phyloP scores from a whole-genome alignment of 2,329 filamentous ascomycete genomes.

The Fusarium falciforme region DNA sequence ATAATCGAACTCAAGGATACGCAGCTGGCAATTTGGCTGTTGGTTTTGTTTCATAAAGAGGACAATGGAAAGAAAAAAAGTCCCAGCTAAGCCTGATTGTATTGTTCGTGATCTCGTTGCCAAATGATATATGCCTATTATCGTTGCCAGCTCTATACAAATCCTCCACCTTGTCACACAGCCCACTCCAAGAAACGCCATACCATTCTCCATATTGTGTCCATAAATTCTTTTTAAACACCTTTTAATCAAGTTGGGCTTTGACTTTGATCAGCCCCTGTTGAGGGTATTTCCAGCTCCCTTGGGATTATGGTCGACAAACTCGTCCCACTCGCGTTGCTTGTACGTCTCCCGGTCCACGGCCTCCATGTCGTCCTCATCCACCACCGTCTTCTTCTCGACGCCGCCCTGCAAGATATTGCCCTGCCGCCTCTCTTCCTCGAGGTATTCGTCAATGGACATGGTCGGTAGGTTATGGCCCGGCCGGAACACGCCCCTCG shows the following conservation, averaged over 20 bases:
- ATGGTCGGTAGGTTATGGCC: slow-evolving; percentile 97
- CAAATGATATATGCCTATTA: slow-evolving; percentile 19
- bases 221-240: background rate
- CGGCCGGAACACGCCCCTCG: slow-evolving; percentile 85
- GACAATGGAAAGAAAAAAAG: no score
- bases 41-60: no score
- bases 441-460: slow-evolving; percentile 97
- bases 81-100: background rate
- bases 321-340: slow-evolving; percentile 95
- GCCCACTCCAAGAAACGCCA: slow-evolving; percentile 16
- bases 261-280: slow-evolving; percentile 63
- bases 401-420: slow-evolving; percentile 93
- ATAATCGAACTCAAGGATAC: no score
- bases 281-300: slow-evolving; percentile 87
- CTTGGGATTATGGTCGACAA: slow-evolving; percentile 86
- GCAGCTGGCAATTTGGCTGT: no score
- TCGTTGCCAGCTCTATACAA: slow-evolving; percentile 4
- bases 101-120: slow-evolving; percentile 24
- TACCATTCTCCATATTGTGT: background rate
- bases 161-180: slow-evolving; percentile 3
- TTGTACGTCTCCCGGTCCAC: slow-evolving; percentile 93
- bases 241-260: background rate
- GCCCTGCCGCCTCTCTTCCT: slow-evolving; percentile 85
- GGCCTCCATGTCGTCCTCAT: slow-evolving; percentile 92
- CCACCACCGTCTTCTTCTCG: slow-evolving; percentile 77